Conservation (phyloP, 2,329 filamentous ascomycete species). For the Neofusicoccum sp. region DNA sequence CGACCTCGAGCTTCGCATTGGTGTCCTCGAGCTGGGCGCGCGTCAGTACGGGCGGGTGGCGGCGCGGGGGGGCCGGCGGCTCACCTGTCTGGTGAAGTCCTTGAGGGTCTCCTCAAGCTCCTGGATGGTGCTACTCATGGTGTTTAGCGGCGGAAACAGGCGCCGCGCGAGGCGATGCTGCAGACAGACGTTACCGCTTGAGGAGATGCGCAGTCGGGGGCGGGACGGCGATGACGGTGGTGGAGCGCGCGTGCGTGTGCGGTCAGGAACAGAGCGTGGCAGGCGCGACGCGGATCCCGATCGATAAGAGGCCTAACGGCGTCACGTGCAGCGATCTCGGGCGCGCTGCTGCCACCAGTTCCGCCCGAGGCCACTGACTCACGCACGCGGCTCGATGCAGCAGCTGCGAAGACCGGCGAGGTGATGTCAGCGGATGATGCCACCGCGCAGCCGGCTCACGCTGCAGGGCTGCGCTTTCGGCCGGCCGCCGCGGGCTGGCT, state of each 20-base stretch:
- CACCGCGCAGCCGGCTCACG: neutral
- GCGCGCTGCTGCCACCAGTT: neutral
- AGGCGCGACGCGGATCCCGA: conserved; percentile 9
- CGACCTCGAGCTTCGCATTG: conserved; percentile 72
- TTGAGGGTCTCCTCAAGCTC: conserved; percentile 15
- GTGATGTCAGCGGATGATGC: conserved; percentile 10
- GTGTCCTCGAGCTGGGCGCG: conserved; percentile 72
- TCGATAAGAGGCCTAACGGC: conserved; percentile 8
- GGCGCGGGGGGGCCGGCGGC: neutral
- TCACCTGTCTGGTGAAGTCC: conserved; percentile 20
- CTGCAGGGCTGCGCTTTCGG: neutral
- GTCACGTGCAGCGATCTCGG: conserved; percentile 7
- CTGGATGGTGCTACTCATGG: conserved; percentile 21
- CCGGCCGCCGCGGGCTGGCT: neutral
- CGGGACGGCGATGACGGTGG: conserved; percentile 1
- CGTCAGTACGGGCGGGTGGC: neutral
- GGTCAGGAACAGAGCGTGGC: conserved; percentile 17
- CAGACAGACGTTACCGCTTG: conserved; percentile 22
- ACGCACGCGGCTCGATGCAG: neutral
- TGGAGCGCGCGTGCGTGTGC: conserved; percentile 12
- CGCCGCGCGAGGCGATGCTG: conserved; percentile 7
- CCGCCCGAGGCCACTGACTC: conserved; percentile 3
- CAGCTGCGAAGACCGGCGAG: conserved; percentile 2
- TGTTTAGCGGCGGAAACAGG: conserved; percentile 20
- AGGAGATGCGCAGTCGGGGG: neutral